Evolutionary conservation across 2,329 filamentous ascomycete genomes (phyloP).

Genomic region (Botrytis squamosa): DNA sequence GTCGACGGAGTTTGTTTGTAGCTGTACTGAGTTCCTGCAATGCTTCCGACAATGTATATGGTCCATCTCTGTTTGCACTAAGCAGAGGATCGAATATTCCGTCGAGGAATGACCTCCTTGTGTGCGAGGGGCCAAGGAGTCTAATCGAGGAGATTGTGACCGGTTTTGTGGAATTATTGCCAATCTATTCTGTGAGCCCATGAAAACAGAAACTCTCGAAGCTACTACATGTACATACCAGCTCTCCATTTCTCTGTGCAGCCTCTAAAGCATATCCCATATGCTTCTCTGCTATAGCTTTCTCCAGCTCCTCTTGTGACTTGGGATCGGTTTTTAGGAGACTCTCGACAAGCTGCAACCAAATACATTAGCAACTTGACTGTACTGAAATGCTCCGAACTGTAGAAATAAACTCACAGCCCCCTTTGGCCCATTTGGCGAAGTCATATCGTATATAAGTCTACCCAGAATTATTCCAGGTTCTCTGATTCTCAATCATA

Average conservation of each 20-base stretch:
- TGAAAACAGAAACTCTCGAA: background rate
- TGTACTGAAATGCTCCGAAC: conserved; percentile 28
- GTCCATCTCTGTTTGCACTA: conserved; percentile 60
- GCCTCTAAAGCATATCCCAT: conserved; percentile 38
- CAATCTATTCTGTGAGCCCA: conserved; percentile 52
- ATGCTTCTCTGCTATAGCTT: conserved; percentile 52
- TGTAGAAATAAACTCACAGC: conserved; percentile 12
- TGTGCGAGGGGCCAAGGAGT: conserved; percentile 78
- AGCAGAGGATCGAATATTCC: conserved; percentile 77
- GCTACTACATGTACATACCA: conserved; percentile 49
- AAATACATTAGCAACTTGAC: conserved; percentile 40
- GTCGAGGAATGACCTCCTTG: conserved; percentile 80
- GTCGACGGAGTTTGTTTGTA: conserved; percentile 72
- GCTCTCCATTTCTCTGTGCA: conserved; percentile 55
- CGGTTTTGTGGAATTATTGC: conserved; percentile 80
- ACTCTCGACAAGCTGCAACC: conserved; percentile 19
- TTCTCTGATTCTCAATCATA: background rate
- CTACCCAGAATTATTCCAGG: background rate
- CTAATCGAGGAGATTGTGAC: conserved; percentile 84
- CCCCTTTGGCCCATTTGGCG: conserved; percentile 17
- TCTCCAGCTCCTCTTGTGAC: conserved; percentile 54
- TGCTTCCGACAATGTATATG: conserved; percentile 78
- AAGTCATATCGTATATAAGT: conserved; percentile 13
- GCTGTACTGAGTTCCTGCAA: conserved; percentile 68
- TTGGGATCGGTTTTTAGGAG: conserved; percentile 53